Base-by-base conservation (phyloP, 257 asterid species). In the Echites panduratus region DNA sequence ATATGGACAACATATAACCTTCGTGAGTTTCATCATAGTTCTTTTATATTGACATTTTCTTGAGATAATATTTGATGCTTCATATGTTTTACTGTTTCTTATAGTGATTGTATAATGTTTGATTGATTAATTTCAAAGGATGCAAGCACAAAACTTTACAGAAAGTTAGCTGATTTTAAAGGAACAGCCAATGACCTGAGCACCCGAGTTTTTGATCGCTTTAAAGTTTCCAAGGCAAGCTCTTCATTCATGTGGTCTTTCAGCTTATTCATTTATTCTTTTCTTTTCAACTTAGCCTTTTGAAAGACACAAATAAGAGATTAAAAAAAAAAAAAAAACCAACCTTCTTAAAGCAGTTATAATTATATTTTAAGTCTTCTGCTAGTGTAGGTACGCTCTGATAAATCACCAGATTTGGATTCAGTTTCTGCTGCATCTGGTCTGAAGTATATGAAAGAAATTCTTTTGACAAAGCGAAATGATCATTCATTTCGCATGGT, bases 401-500 rank as follows among this genome's bases (percentile, higher is more conserved):
- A 92, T 59, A 90, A 87, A 76, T 71, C 88, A 57, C 73, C 96
- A 35, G 47, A 77, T 50, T 82, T 83, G 43, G 91, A 87, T 62
- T 56, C 84, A 72, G 84, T 91, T 73, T 83, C 85, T 66, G 71
- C 90, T 81, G 26, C 92, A 17, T 87, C 97, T 73, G 98, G 98
- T 71, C 71, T 88, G 76, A 95, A 77, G 81, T 90, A 84, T 81
- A 64, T 95, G 19, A 95, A 92, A 79, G 99, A 95, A 65, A 78
- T 92, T 70, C 76, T 95, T 44, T 85, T 92, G 57, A 98, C 89
- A 70, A 95, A 95, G 83, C 82, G 99, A 58, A 92, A 86, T 14
- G 91, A 92, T 77, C 88, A 89, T 77, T 83, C 82, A 43, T 90
- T 95, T 77, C 96, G 99, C n/a, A 81, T 85, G 96, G 99, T 95